Evolutionary conservation across 768 basidiomycete genomes (phyloP).

Genomic region (Kwoniella botswanensis): DNA sequence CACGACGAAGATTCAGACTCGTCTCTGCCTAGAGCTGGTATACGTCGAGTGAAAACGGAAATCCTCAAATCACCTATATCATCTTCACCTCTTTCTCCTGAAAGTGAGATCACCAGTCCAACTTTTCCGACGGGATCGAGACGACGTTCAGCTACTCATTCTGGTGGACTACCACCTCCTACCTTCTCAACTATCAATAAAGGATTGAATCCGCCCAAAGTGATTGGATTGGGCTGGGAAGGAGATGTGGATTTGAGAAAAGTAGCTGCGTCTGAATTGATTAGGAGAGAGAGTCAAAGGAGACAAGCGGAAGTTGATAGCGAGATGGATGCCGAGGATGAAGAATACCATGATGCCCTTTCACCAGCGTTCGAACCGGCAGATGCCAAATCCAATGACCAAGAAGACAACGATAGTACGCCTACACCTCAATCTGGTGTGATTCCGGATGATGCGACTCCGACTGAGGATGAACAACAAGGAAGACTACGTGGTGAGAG

Average conservation of each 20-base stretch:
- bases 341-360: conserved; percentile 25
- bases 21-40: conserved; percentile 20
- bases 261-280: conserved; percentile 29
- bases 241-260: conserved; percentile 35
- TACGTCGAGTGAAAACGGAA: conserved; percentile 41
- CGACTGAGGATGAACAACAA: conserved; percentile 3
- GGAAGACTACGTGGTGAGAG: conserved; percentile 32
- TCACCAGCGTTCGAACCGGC: background rate
- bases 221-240: conserved; percentile 34
- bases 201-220: conserved; percentile 8
- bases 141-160: conserved; percentile 50
- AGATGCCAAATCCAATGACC: background rate
- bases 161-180: conserved; percentile 18
- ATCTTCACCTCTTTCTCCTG: conserved; percentile 16
- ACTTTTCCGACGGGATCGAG: conserved; percentile 20
- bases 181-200: background rate
- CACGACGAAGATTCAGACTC: conserved; percentile 34
- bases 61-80: conserved; percentile 27
- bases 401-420: conserved; percentile 1
- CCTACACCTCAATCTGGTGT: conserved; percentile 8
- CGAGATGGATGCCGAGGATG: conserved; percentile 23
- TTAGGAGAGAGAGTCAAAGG: conserved; percentile 22
- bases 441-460: background rate
- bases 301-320: conserved; percentile 24
- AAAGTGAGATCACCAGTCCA: conserved; percentile 5